Evolutionary conservation across 2,329 filamentous ascomycete species (phyloP).

Genomic region (Sclerotinia minor): DNA sequence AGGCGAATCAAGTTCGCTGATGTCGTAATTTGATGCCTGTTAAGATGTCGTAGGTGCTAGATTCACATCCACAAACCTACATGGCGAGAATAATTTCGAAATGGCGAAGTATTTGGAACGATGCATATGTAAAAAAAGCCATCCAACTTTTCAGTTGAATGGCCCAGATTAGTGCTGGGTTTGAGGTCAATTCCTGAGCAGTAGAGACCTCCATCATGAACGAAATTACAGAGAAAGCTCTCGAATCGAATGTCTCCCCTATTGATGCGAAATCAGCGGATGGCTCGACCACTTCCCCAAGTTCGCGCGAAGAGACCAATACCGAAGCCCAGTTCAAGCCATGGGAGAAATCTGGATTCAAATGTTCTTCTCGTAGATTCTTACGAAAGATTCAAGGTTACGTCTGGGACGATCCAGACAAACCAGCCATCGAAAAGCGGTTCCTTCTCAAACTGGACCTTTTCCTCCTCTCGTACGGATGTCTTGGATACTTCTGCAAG

Average conservation of each 20-base stretch:
- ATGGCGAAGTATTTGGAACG: not conserved
- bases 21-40: not conserved
- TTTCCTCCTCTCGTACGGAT: constrained; percentile 49
- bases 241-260: not conserved
- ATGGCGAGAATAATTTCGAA: not conserved
- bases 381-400: constrained; percentile 34
- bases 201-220: not conserved
- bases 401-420: constrained; percentile 41
- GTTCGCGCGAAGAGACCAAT: not conserved
- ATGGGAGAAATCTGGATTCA: constrained; percentile 31
- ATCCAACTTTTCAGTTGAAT: not conserved
- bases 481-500: constrained; percentile 50
- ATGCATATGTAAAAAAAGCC: not conserved
- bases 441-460: constrained; percentile 53
- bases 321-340: constrained; percentile 13
- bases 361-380: constrained; percentile 24
- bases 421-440: constrained; percentile 45
- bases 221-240: constrained; percentile 9
- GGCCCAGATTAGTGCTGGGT: too few relatives aligned
- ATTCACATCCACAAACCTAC: not conserved
- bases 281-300: too few relatives aligned
- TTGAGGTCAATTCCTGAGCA: not conserved
- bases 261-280: constrained; percentile 1
- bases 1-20: not conserved
- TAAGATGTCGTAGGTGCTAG: not conserved